Evolutionary conservation across 2,329 filamentous ascomycete genomes (phyloP).

Genomic region (Neopestalotiopsis clavispora): DNA sequence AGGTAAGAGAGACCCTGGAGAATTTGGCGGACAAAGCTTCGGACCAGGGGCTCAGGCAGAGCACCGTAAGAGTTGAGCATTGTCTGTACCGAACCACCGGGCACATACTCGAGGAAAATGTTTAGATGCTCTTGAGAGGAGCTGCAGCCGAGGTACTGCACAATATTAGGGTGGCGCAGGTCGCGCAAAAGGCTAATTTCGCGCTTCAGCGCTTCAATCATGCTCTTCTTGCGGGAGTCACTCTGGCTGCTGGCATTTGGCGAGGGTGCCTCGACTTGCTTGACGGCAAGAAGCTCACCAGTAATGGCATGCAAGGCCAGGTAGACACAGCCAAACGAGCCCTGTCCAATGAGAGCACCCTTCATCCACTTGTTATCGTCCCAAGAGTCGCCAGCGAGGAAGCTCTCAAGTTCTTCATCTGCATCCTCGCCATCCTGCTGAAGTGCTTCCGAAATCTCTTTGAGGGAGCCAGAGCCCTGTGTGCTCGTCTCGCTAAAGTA

Average conservation of each 20-base stretch:
- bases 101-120: slow-evolving; percentile 99
- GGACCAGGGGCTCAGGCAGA: slow-evolving; percentile 88
- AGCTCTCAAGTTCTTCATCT: slow-evolving; percentile 87
- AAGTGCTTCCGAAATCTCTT: slow-evolving; percentile 83
- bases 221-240: slow-evolving; percentile 92
- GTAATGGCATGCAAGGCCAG: slow-evolving; percentile 94
- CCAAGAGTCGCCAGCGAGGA: slow-evolving; percentile 91
- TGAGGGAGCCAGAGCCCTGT: slow-evolving; percentile 74
- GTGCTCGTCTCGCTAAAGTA: slow-evolving; percentile 85
- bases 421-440: slow-evolving; percentile 90
- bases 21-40: slow-evolving; percentile 97
- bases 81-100: slow-evolving; percentile 94
- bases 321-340: slow-evolving; percentile 95
- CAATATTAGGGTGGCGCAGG: slow-evolving; percentile 94
- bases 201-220: slow-evolving; percentile 96
- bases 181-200: slow-evolving; percentile 95
- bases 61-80: slow-evolving; percentile 99
- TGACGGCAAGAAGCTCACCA: slow-evolving; percentile 95
- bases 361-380: slow-evolving; percentile 99
- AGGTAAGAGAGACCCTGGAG: slow-evolving; percentile 90
- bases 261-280: slow-evolving; percentile 91
- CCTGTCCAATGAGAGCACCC: slow-evolving; percentile 93
- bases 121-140: slow-evolving; percentile 91
- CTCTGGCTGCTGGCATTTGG: slow-evolving; percentile 78
- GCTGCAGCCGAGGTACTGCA: slow-evolving; percentile 95